Conservation (phyloP, 2,329 filamentous ascomycete species). For the Diaporthe caulivora region DNA sequence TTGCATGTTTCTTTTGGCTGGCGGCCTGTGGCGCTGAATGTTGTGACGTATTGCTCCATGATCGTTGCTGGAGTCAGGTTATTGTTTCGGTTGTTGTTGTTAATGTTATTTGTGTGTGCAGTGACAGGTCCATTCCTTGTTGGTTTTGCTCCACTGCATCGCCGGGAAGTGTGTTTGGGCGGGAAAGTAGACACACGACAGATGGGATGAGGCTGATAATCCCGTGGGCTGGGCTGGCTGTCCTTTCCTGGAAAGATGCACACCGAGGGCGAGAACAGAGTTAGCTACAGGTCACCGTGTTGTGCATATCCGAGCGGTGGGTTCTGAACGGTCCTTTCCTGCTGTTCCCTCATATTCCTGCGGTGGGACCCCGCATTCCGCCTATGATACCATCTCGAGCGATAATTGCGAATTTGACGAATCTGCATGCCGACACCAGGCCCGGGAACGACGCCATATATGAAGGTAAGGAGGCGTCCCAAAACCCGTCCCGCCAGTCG, state of each 20-base stretch:
- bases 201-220: constrained; percentile 19
- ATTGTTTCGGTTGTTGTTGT: neutral
- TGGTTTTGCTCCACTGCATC: constrained; percentile 1
- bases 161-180: constrained; percentile 12
- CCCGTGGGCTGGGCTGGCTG: constrained; percentile 7
- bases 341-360: constrained; percentile 15
- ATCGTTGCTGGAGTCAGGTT: neutral
- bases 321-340: neutral
- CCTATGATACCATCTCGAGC: constrained; percentile 40
- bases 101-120: neutral
- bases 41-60: constrained; percentile 40
- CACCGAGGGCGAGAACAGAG: constrained; percentile 34
- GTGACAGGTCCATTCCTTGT: constrained; percentile 16
- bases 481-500: constrained; percentile 1
- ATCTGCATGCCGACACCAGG: constrained; percentile 30
- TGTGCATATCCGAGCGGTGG: constrained; percentile 38
- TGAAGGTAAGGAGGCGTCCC: constrained; percentile 24
- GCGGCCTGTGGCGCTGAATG: constrained; percentile 38
- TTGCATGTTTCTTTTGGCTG: constrained; percentile 39
- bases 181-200: neutral
- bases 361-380: constrained; percentile 39
- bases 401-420: constrained; percentile 39
- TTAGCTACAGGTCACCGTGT: constrained; percentile 31
- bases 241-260: constrained; percentile 24
- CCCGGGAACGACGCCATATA: constrained; percentile 33